Percentiles rank a stretch among this genome's conserved stretches.
Evolutionary conservation across 1,284 basidiomycete genomes (phyloP).

Genomic region (Boletus smithii): DNA sequence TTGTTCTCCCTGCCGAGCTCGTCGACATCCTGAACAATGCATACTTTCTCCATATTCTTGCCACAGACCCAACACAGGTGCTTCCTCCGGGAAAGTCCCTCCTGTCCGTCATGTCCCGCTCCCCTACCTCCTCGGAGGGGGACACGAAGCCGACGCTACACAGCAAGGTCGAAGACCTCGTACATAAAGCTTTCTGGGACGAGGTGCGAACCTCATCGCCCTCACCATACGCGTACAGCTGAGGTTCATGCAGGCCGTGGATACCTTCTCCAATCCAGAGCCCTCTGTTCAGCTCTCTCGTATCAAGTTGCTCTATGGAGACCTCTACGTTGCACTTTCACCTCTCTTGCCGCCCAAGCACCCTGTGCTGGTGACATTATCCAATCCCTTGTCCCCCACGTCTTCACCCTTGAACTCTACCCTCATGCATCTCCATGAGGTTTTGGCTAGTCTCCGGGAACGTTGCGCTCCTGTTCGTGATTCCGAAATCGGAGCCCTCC

Average conservation of each 20-base stretch:
- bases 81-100: slow-evolving; percentile 69
- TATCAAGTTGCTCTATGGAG: slow-evolving; percentile 50
- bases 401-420: slow-evolving; percentile 61
- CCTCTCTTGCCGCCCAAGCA: slow-evolving; percentile 54
- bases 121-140: slow-evolving; percentile 30
- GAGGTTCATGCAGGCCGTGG: slow-evolving; percentile 37
- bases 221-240: slow-evolving; percentile 12
- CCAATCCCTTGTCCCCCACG: slow-evolving; percentile 59
- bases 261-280: slow-evolving; percentile 42
- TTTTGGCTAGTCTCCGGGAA: slow-evolving; percentile 46
- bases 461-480: slow-evolving; percentile 70
- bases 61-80: slow-evolving; percentile 52
- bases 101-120: slow-evolving; percentile 53
- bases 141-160: slow-evolving; percentile 37
- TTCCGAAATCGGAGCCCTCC: slow-evolving; percentile 44
- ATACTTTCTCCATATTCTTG: slow-evolving; percentile 62
- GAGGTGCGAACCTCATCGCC: slow-evolving; percentile 44
- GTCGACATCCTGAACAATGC: slow-evolving; percentile 52
- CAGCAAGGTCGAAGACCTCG: slow-evolving; percentile 50
- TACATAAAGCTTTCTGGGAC: slow-evolving; percentile 68
- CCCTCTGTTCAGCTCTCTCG: slow-evolving; percentile 48
- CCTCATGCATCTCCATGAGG: slow-evolving; percentile 47
- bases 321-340: slow-evolving; percentile 48
- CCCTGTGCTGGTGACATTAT: slow-evolving; percentile 46
- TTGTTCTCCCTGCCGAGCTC: slow-evolving; percentile 50